Evolutionary conservation across 1,284 basidiomycete species (phyloP).

Genomic region (Malassezia equina): DNA sequence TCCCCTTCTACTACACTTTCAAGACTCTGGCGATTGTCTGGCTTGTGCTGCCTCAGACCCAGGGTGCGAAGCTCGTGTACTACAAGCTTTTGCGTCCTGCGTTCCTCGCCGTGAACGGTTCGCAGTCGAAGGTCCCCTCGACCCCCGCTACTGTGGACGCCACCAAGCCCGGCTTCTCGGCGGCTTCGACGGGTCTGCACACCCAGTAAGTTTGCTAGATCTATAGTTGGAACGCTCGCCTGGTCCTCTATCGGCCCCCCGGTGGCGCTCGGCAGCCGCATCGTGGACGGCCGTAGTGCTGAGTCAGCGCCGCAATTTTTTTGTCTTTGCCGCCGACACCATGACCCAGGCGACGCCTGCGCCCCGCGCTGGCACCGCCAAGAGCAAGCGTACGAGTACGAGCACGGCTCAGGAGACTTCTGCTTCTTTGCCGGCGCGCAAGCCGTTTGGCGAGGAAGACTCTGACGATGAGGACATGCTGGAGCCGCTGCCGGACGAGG

Average conservation of each 20-base stretch:
- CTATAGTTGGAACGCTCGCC: background rate
- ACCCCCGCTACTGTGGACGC: background rate
- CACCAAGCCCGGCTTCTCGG: conserved; percentile 5
- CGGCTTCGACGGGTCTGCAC: conserved; percentile 11
- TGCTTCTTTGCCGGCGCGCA: conserved; percentile 3
- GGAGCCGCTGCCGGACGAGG: background rate
- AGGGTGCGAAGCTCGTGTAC: conserved; percentile 48
- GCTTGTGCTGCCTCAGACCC: conserved; percentile 75
- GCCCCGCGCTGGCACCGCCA: background rate
- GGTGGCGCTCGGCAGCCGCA: too few species aligned
- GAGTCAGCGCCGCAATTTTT: conserved; percentile 1
- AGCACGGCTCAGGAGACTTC: background rate
- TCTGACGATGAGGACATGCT: conserved; percentile 10
- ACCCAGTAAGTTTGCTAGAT: conserved; percentile 4
- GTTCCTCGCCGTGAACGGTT: conserved; percentile 27
- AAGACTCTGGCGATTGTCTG: conserved; percentile 78
- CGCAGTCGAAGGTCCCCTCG: background rate
- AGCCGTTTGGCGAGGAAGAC: conserved; percentile 15
- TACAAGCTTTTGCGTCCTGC: conserved; percentile 40
- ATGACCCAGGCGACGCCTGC: background rate
- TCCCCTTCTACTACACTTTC: conserved; percentile 73
- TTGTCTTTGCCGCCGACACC: background rate
- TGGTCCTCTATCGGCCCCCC: background rate
- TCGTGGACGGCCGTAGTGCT: background rate
- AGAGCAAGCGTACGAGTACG: background rate